Evolutionary conservation across 208 protist species (phyloP).

Genomic region (Trypanosoma scelopori): DNA sequence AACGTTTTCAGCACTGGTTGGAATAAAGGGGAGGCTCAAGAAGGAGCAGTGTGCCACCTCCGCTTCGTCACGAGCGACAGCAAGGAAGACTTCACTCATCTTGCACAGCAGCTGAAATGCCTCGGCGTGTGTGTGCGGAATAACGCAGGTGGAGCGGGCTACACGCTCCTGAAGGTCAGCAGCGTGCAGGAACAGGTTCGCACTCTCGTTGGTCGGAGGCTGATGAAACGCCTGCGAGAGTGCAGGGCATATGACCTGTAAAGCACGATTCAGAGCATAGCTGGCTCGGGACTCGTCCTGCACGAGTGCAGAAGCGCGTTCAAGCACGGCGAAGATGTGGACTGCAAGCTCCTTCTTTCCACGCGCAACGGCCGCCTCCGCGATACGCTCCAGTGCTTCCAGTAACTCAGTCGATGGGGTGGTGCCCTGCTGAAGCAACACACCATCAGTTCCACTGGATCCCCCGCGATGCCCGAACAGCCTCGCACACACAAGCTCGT

Average conservation of each 20-base stretch:
- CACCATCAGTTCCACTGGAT: slow-evolving; percentile 27
- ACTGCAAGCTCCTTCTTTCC: slow-evolving; percentile 51
- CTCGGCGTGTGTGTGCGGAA: slow-evolving; percentile 13
- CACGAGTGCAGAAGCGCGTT: slow-evolving; percentile 28
- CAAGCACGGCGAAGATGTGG: slow-evolving; percentile 53
- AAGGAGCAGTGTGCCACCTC: slow-evolving; percentile 47
- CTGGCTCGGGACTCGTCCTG: slow-evolving; percentile 26
- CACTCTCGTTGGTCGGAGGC: slow-evolving; percentile 34
- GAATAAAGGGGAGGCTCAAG: slow-evolving; percentile 62
- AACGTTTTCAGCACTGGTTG: slow-evolving; percentile 23
- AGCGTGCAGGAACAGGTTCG: slow-evolving; percentile 41
- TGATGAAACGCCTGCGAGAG: slow-evolving; percentile 62
- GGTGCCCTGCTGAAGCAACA: slow-evolving; percentile 28
- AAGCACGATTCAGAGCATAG: slow-evolving; percentile 47
- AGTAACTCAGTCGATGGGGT: slow-evolving; percentile 44
- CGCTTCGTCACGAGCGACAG: slow-evolving; percentile 33
- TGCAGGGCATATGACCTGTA: slow-evolving; percentile 61
- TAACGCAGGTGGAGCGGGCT: slow-evolving; percentile 12
- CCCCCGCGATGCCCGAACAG: slow-evolving; percentile 60
- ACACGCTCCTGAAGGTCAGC: slow-evolving; percentile 38
- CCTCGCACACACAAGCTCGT: slow-evolving; percentile 50
- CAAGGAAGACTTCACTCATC: slow-evolving; percentile 63
- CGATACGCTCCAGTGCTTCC: slow-evolving; percentile 52
- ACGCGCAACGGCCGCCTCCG: slow-evolving; percentile 49
- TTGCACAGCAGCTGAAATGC: slow-evolving; percentile 38